phyloP scores from a whole-genome alignment of 805 yeast species.

The Cyberlindnera mrakii region DNA sequence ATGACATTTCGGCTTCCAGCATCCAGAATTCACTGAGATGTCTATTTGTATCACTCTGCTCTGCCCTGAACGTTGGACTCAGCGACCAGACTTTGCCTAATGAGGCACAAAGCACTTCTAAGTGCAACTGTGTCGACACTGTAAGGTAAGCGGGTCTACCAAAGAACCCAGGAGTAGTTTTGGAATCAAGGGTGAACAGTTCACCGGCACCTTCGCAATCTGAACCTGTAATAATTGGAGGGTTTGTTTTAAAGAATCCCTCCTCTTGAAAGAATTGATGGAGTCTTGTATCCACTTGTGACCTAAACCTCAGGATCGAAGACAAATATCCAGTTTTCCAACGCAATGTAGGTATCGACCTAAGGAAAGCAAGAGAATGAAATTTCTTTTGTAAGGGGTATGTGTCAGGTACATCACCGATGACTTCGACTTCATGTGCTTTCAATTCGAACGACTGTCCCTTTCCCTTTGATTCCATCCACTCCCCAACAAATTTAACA shows the following conservation, averaged over 20 bases:
- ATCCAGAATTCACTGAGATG: slow-evolving; percentile 97
- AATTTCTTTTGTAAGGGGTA: slow-evolving; percentile 84
- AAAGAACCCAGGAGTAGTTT: slow-evolving; percentile 40
- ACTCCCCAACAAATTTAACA: slow-evolving; percentile 36
- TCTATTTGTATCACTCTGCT: slow-evolving; percentile 81
- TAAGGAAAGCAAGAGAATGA: slow-evolving; percentile 58
- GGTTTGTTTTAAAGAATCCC: slow-evolving; percentile 66
- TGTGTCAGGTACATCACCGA: slow-evolving; percentile 55
- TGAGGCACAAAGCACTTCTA: slow-evolving; percentile 75
- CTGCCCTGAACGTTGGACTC: slow-evolving; percentile 93
- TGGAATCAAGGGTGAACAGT: slow-evolving; percentile 53
- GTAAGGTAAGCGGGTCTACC: slow-evolving; percentile 68
- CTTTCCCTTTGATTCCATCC: slow-evolving; percentile 43
- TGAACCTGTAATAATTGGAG: slow-evolving; percentile 82
- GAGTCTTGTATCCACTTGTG: slow-evolving; percentile 52
- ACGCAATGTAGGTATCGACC: slow-evolving; percentile 71
- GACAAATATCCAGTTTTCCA: slow-evolving; percentile 66
- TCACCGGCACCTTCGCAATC: slow-evolving; percentile 99
- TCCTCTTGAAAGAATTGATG: slow-evolving; percentile 45
- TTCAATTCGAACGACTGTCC: slow-evolving; percentile 48
- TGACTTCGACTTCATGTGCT: slow-evolving; percentile 33
- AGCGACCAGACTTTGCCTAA: slow-evolving; percentile 80
- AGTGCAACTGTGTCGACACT: slow-evolving; percentile 87
- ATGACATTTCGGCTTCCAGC: slow-evolving; percentile 88
- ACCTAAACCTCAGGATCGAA: slow-evolving; percentile 66